phyloP scores from a whole-genome alignment of 2,329 filamentous ascomycete genomes.

The Berkeleyomyces rouxiae region DNA sequence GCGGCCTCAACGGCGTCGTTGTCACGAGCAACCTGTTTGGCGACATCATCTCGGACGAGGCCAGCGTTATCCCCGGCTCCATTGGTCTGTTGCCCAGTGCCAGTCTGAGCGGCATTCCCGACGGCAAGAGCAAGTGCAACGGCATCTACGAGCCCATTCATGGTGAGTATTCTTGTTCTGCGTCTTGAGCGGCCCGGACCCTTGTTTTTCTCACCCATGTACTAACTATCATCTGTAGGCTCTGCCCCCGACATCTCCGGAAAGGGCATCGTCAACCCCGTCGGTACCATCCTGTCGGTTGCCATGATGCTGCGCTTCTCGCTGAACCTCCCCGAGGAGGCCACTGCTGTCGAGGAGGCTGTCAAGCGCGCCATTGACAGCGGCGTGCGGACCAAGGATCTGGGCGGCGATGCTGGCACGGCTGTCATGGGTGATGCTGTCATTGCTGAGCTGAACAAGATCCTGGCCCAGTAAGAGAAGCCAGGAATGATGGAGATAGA shows the following conservation, averaged over 20 bases:
- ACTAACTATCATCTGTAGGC: slow-evolving; percentile 29
- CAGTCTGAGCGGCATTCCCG: slow-evolving; percentile 70
- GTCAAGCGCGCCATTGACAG: slow-evolving; percentile 65
- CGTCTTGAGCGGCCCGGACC: not conserved
- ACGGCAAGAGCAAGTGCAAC: slow-evolving; percentile 70
- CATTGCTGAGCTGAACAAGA: slow-evolving; percentile 49
- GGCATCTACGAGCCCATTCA: slow-evolving; percentile 98
- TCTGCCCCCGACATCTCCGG: slow-evolving; percentile 89
- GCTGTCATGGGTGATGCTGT: slow-evolving; percentile 64
- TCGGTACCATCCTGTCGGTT: slow-evolving; percentile 79
- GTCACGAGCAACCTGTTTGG: slow-evolving; percentile 91
- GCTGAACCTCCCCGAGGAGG: slow-evolving; percentile 60
- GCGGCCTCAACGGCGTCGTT: slow-evolving; percentile 73
- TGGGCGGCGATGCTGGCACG: slow-evolving; percentile 62
- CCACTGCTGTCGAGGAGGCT: slow-evolving; percentile 63
- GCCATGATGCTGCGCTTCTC: slow-evolving; percentile 97
- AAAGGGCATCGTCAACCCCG: slow-evolving; percentile 66
- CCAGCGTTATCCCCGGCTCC: slow-evolving; percentile 81
- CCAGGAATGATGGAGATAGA: not conserved
- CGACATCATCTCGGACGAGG: slow-evolving; percentile 92
- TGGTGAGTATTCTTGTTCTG: slow-evolving; percentile 34
- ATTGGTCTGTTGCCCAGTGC: slow-evolving; percentile 80
- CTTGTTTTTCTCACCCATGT: not conserved
- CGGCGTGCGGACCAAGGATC: slow-evolving; percentile 65
- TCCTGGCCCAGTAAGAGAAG: slow-evolving; percentile 34